These are phyloP conservation scores for Diplocarpon rosae DNA, from an alignment of 2,329 filamentous ascomycete genomes.

Conservation along the genomic window DNA sequence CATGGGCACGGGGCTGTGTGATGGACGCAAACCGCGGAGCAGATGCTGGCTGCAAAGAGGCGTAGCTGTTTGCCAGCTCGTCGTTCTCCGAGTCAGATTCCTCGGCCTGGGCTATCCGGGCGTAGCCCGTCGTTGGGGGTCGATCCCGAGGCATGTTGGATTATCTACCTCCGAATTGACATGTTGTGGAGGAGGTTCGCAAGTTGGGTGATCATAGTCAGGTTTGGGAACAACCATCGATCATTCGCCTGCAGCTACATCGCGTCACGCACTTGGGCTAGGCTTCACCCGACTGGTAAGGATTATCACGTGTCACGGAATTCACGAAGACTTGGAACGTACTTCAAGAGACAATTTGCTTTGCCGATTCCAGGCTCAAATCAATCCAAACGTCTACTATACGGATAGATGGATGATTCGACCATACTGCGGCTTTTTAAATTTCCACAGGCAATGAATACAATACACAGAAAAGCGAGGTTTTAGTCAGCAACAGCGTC, in stretches of 20 bases:
- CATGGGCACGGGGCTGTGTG: conserved; percentile 48
- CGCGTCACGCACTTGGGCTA: background rate
- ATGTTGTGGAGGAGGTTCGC: conserved; percentile 1
- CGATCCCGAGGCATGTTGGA: conserved; percentile 23
- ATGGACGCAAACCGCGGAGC: conserved; percentile 55
- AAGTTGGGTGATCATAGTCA: background rate
- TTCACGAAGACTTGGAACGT: too few species aligned
- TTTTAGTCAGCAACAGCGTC: too few species aligned
- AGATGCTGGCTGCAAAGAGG: conserved; percentile 42
- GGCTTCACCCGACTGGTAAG: background rate
- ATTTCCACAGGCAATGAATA: too few species aligned
- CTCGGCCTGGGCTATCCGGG: conserved; percentile 73
- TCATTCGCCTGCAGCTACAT: background rate
- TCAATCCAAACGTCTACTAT: too few species aligned
- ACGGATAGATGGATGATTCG: too few species aligned
- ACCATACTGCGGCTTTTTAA: too few species aligned
- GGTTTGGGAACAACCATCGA: background rate
- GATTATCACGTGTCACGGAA: background rate
- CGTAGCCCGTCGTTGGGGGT: conserved; percentile 71
- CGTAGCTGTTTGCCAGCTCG: conserved; percentile 41
- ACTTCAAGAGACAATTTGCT: too few species aligned
- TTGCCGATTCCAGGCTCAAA: too few species aligned
- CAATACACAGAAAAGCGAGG: too few species aligned
- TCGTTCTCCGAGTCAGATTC: conserved; percentile 54
- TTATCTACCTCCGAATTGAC: conserved; percentile 3